Evolutionary conservation across 2,329 filamentous ascomycete genomes (phyloP).

Genomic region (Juglanconis sp.): DNA sequence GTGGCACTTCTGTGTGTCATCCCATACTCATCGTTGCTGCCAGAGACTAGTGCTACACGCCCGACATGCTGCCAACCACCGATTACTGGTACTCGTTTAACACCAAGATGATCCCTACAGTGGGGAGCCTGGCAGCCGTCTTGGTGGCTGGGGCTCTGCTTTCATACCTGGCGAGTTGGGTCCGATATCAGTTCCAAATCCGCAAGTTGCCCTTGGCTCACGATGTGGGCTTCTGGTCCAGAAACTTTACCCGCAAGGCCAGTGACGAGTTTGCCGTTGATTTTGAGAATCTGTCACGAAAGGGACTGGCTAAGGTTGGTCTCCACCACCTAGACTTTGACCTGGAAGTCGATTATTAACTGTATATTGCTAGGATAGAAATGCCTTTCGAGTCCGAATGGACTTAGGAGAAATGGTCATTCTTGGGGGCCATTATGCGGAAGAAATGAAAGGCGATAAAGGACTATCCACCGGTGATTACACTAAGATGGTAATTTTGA

Average conservation of each 20-base stretch:
- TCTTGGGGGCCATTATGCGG: background rate
- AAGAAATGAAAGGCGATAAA: background rate
- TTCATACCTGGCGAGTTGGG: background rate
- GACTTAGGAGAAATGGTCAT: background rate
- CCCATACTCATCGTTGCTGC: too few species aligned
- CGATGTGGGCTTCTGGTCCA: background rate
- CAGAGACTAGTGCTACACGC: too few species aligned
- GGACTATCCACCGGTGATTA: background rate
- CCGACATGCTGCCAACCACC: too few species aligned
- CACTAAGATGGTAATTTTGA: background rate
- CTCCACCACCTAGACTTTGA: background rate
- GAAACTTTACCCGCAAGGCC: background rate
- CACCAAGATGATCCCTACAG: too few species aligned
- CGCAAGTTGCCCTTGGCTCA: background rate
- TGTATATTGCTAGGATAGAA: background rate
- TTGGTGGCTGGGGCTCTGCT: background rate
- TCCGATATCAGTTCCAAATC: background rate
- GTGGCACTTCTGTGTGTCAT: too few species aligned
- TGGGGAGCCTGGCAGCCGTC: background rate
- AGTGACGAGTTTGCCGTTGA: background rate
- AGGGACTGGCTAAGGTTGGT: background rate
- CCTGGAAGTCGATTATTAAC: background rate
- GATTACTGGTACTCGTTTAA: too few species aligned
- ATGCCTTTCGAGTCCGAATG: background rate
- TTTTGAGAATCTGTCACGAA: background rate